Evolutionary conservation across 148 eudicot genomes (phyloP).

Genomic region (Linanthus parryae): DNA sequence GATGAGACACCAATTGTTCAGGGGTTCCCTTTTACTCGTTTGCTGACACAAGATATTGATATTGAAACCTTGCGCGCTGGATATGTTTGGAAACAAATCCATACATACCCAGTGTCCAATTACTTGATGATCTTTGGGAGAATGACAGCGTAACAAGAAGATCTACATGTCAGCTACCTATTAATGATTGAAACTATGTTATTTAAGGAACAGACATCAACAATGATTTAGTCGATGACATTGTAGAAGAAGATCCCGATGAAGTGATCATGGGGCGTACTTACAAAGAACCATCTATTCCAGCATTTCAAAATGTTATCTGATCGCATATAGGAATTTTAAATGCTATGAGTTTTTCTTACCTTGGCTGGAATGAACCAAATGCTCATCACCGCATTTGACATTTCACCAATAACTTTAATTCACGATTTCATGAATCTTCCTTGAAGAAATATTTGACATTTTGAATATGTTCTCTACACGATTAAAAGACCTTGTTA

Average conservation of each 20-base stretch:
- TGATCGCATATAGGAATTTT: neutral
- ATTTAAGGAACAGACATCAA: neutral
- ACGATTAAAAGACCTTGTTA: no score
- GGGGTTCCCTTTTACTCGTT: neutral
- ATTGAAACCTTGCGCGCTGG: neutral
- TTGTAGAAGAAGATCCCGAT: neutral
- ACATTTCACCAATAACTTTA: neutral
- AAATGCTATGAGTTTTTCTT: neutral
- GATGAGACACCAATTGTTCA: neutral
- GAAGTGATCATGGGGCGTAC: neutral
- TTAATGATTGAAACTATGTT: neutral
- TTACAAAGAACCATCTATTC: neutral
- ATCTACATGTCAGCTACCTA: neutral
- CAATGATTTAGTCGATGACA: conserved; percentile 1
- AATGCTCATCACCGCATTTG: neutral
- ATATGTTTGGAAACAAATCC: neutral
- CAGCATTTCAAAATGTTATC: neutral
- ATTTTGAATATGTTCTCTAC: no score
- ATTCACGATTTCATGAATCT: neutral
- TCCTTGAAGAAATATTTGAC: no score
- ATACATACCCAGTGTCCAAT: no score
- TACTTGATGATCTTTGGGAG: neutral
- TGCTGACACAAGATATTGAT: neutral
- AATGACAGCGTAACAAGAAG: neutral
- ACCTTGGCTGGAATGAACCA: neutral